These are phyloP conservation scores for Scorias spongiosa DNA, from an alignment of 2,329 filamentous ascomycete species.

Conservation along the genomic window DNA sequence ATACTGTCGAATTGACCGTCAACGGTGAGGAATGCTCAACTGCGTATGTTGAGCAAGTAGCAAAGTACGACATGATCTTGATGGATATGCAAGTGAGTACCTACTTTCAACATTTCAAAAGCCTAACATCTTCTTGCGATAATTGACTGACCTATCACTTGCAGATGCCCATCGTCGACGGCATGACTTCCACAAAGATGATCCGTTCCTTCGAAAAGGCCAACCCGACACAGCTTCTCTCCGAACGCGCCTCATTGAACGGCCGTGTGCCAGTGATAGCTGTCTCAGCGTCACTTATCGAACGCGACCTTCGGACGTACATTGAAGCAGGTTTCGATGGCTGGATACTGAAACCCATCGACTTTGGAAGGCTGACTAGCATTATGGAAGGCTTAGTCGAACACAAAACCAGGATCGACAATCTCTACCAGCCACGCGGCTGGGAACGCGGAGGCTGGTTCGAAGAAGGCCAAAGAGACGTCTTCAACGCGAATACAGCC, in stretches of 20 bases:
- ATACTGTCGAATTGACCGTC: conserved; percentile 54
- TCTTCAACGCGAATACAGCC: conserved; percentile 23
- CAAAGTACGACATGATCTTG: conserved; percentile 59
- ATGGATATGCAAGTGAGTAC: conserved; percentile 79
- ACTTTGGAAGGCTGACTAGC: conserved; percentile 57
- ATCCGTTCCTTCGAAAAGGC: conserved; percentile 58
- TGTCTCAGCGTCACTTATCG: conserved; percentile 68
- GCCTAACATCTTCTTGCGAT: background rate
- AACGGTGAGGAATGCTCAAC: conserved; percentile 76
- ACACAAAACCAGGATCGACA: conserved; percentile 40
- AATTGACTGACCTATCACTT: background rate
- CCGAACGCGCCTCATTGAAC: conserved; percentile 42
- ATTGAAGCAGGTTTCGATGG: conserved; percentile 71
- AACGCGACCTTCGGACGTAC: conserved; percentile 53
- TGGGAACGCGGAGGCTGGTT: conserved; percentile 92
- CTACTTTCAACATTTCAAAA: background rate
- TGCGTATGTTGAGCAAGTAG: conserved; percentile 48
- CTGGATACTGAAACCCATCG: conserved; percentile 80
- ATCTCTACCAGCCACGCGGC: conserved; percentile 52
- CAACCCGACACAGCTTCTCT: conserved; percentile 37
- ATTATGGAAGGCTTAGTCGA: conserved; percentile 57
- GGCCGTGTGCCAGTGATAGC: conserved; percentile 68
- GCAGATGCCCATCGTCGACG: conserved; percentile 87
- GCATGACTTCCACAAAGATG: conserved; percentile 66
- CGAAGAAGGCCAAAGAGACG: conserved; percentile 22